Percentiles rank a stretch among this genome's conserved stretches.
Evolutionary conservation across 495 filamentous ascomycete species (phyloP).

Genomic region (Penicillium coprophilum): DNA sequence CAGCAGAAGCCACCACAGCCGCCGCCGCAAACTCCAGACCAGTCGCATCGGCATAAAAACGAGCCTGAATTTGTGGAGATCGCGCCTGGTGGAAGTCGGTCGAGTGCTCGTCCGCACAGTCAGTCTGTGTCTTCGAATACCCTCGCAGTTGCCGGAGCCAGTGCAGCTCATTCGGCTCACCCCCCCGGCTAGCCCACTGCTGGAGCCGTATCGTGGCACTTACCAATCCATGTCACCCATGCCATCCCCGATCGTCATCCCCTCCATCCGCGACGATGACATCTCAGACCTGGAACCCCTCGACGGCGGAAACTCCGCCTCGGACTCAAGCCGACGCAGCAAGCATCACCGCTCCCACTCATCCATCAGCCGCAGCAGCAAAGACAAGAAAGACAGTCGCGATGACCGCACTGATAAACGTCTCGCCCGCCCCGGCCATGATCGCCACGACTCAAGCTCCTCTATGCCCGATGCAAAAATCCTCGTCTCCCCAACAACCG

Average conservation of each 20-base stretch:
- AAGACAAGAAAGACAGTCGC: slow-evolving; percentile 21
- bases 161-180: slow-evolving; percentile 28
- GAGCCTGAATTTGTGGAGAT: slow-evolving; percentile 46
- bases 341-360: slow-evolving; percentile 33
- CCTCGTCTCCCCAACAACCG: slow-evolving; percentile 32
- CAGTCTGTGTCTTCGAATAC: slow-evolving; percentile 46
- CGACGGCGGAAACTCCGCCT: slow-evolving; percentile 30
- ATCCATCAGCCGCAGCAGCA: slow-evolving; percentile 19
- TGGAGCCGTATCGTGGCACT: slow-evolving; percentile 91
- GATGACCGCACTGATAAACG: slow-evolving; percentile 35
- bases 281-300: slow-evolving; percentile 52
- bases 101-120: slow-evolving; percentile 34
- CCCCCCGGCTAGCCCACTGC: slow-evolving; percentile 78
- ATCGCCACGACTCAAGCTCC: slow-evolving; percentile 29
- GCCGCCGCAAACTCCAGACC: slow-evolving; percentile 1
- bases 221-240: slow-evolving; percentile 95
- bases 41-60: slow-evolving; percentile 18
- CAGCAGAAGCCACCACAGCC: slow-evolving; percentile 25
- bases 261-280: slow-evolving; percentile 45
- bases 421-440: slow-evolving; percentile 31
- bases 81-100: slow-evolving; percentile 38
- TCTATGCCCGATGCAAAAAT: slow-evolving; percentile 28
- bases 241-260: slow-evolving; percentile 69
- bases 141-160: slow-evolving; percentile 29
- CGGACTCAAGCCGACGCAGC: slow-evolving; percentile 36